Evolutionary conservation across 75 land plant species (phyloP).

Genomic region (Ceratopteris richardii): DNA sequence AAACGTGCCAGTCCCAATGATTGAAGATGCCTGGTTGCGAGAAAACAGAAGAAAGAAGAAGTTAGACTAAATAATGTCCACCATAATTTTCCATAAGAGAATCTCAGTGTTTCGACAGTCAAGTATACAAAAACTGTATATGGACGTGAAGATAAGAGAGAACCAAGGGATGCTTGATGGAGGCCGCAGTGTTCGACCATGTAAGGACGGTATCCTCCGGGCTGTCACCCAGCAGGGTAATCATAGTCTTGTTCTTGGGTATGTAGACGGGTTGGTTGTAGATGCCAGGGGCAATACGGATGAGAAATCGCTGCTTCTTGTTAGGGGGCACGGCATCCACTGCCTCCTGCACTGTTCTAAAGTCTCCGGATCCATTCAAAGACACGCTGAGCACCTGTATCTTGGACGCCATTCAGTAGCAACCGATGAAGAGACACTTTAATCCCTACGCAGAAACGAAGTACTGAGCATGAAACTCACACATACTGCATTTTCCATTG

Average conservation of each 20-base stretch:
- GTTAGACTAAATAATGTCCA: neutral
- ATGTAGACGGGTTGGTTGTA: constrained; percentile 82
- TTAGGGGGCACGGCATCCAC: constrained; percentile 67
- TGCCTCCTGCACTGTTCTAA: constrained; percentile 69
- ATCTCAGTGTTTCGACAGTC: neutral
- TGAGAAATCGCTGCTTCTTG: constrained; percentile 58
- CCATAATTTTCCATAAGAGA: neutral
- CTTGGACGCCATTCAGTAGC: too few species aligned
- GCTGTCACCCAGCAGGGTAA: constrained; percentile 51
- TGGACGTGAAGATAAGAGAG: too few species aligned
- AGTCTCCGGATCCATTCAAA: constrained; percentile 65
- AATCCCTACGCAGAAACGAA: too few species aligned
- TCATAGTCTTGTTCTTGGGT: constrained; percentile 80
- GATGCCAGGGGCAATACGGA: constrained; percentile 54
- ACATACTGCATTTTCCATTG: too few species aligned
- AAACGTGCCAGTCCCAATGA: constrained; percentile 95
- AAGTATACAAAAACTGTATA: too few species aligned
- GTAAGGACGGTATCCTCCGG: constrained; percentile 68
- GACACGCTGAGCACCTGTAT: constrained; percentile 31
- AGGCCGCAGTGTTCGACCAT: constrained; percentile 80
- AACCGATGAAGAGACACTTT: too few species aligned
- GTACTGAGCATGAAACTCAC: too few species aligned
- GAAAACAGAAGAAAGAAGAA: neutral
- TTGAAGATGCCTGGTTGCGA: constrained; percentile 35
- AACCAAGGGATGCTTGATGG: constrained; percentile 77